Base-by-base conservation (phyloP, 2,329 filamentous ascomycete species). In the Fusarium phyllophilum region DNA sequence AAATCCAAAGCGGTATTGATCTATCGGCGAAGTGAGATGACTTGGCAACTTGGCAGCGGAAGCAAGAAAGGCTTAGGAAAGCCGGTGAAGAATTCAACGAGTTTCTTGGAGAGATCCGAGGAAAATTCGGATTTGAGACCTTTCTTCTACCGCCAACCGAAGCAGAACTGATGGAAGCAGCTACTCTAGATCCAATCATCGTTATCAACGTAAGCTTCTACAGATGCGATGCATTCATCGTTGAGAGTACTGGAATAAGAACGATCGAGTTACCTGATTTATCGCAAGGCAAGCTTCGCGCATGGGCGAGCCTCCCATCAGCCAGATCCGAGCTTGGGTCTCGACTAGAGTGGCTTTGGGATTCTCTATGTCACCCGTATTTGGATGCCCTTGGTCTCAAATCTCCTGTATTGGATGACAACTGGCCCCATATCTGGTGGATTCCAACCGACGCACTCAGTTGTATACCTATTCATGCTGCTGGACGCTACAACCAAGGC, bases 21-120 rank as follows among this genome's bases (percentile, higher is more conserved):
- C 2, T 34, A 20, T 24, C 48, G 12, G 36, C 4, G 0, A 26
- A 10, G 20, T 3, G 15, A 2, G n/a, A 26, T 2, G n/a, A 15
- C 48, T 8, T 52, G 1, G 12, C 0, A 14, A 20, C 6, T 20
- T 36, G n/a, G 48, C 48, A 26, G 1, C 31, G 17, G 13, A 24
- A 52, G 6, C 33, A 36, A 52, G 33, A 52, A 26, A 34, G 17
- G 2, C 4, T 34, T 14, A 31, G 17, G 31, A 52, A 34, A 34
- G n/a, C 33, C 0, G n/a, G 26, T 6, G 17, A 11, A 4, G 17
- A 52, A 11, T 4, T 52, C 17, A n/a, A 8, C 5, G 5, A 8
- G 17, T 6, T 52, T 14, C 22, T 36, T 24, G 12, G 0, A 3
- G 33, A 20, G 2, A 1, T 52, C 31, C 31, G 48, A 11, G 17